Evolutionary conservation across 768 basidiomycete genomes (phyloP).

Genomic region (Tubosaeta sp.): DNA sequence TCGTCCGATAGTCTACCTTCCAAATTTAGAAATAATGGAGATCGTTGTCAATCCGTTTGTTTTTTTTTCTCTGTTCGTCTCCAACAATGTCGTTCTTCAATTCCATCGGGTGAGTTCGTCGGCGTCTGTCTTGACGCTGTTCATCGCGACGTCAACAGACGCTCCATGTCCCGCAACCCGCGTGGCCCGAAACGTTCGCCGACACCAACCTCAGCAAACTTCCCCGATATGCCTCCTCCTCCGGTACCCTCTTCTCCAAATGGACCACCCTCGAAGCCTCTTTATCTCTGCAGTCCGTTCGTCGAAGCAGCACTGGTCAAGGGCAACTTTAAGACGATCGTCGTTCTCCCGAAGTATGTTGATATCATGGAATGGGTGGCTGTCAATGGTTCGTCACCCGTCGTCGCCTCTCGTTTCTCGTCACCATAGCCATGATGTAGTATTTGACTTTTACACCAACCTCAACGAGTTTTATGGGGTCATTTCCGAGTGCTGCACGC

Average conservation of each 20-base stretch:
- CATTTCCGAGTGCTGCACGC: conserved; percentile 88
- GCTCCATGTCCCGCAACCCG: conserved; percentile 73
- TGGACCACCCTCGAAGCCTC: conserved; percentile 44
- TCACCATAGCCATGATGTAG: conserved; percentile 36
- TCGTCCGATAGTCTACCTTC: conserved; percentile 1
- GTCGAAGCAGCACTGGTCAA: conserved; percentile 94
- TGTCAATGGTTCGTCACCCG: conserved; percentile 73
- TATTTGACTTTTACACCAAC: conserved; percentile 97
- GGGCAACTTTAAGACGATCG: conserved; percentile 98
- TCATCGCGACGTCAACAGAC: conserved; percentile 36
- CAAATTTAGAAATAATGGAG: conserved; percentile 1
- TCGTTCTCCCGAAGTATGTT: conserved; percentile 91
- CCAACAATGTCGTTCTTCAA: conserved; percentile 76
- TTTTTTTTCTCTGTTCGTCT: not conserved
- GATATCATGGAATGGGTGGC: conserved; percentile 98
- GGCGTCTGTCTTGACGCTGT: not conserved
- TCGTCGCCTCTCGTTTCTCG: no score
- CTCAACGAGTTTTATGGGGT: conserved; percentile 96
- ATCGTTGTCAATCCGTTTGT: not conserved
- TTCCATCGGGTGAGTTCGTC: conserved; percentile 59
- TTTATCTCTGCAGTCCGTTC: conserved; percentile 93
- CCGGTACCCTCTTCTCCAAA: conserved; percentile 39
- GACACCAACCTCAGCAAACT: conserved; percentile 67
- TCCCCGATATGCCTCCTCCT: conserved; percentile 42
- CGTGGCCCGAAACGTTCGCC: conserved; percentile 67